Base-by-base conservation (phyloP, 1,139 yeast genomes). In the Magnusiomyces ingens region DNA sequence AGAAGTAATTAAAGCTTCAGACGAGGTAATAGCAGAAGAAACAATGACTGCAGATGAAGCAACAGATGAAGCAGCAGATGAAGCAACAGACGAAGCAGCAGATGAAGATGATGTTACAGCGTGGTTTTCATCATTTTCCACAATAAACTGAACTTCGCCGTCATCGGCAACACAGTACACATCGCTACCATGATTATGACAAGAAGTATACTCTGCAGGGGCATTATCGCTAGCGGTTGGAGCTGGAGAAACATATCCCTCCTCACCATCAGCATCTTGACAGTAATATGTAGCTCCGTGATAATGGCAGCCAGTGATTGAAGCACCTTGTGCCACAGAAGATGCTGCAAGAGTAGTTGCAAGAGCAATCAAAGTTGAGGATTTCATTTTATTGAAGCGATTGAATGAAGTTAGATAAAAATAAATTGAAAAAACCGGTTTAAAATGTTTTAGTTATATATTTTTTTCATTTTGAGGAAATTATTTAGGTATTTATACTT, bases 231-330 rank as follows among this genome's bases (percentile, higher is more conserved):
- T 48, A 2, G 22, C 50, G 5, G 52, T 44, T 18, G 49, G 47
- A 13, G 49, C 48, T 2, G 55, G 49, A 42, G 48, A 13, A 36
- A 49, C 32, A 46, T 40, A 8, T 10, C 53, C 54, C 21, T 45
- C 51, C 10, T 45, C 37, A 44, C 56, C 50, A 36, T 12, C n/a
- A 22, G 29, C 36, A 32, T 52, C 48, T 12, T 37, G 10, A 32
- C 56, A 54, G 26, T 10, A 42, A 22, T 42, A 45, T 2, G 26
- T 17, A 13, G 42, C 12, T 3, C 56, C 54, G 40, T 54, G 49
- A 43, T 32, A 52, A 19, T 54, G 52, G 40, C 55, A 53, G 37
- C 45, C 48, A 2, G 55, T 52, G 29, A 52, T 37, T 6, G 43
- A 52, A n/a, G n/a, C 17, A n/a, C 17, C 11, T 13, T 12, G 40